Percentiles rank a stretch among this genome's conserved stretches.
Conservation (phyloP, 306 rosid species). For the Cucumis melo region DNA sequence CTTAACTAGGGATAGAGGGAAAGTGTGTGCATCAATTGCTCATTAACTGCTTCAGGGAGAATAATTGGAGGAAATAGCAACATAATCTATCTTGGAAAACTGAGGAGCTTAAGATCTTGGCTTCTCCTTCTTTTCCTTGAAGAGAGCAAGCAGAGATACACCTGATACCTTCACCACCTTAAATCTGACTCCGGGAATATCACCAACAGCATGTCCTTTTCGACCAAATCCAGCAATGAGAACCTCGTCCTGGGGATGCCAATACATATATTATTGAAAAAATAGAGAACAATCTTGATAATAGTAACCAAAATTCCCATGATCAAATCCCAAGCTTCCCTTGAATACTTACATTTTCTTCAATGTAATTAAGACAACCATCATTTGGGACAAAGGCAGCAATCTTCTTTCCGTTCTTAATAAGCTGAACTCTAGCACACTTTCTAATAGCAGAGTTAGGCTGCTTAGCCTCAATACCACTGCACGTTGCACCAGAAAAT, state of each 20-base stretch:
- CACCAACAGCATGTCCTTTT: slow-evolving; percentile 52
- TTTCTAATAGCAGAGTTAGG: slow-evolving; percentile 63
- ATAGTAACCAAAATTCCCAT: neutral
- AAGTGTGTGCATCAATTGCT: too few species aligned
- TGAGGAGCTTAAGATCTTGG: slow-evolving; percentile 35
- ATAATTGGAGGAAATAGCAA: neutral
- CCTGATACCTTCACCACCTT: slow-evolving; percentile 65
- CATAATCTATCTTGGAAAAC: neutral
- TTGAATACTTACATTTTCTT: slow-evolving; percentile 37
- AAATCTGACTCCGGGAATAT: slow-evolving; percentile 58
- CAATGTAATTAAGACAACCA: slow-evolving; percentile 52
- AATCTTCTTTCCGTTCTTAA: slow-evolving; percentile 56
- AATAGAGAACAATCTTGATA: neutral
- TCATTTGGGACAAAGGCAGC: slow-evolving; percentile 61
- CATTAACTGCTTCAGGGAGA: neutral
- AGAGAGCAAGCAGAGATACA: slow-evolving; percentile 48
- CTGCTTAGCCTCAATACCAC: slow-evolving; percentile 61
- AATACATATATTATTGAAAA: neutral
- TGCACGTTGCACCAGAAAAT: slow-evolving; percentile 10
- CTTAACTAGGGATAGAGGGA: neutral
- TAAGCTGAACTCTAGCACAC: slow-evolving; percentile 53
- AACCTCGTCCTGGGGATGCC: slow-evolving; percentile 43
- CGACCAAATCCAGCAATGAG: slow-evolving; percentile 54
- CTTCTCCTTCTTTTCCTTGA: slow-evolving; percentile 59
- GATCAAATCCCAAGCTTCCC: neutral